phyloP scores from a whole-genome alignment of 345 rosid genomes.

The Mangifera indica region DNA sequence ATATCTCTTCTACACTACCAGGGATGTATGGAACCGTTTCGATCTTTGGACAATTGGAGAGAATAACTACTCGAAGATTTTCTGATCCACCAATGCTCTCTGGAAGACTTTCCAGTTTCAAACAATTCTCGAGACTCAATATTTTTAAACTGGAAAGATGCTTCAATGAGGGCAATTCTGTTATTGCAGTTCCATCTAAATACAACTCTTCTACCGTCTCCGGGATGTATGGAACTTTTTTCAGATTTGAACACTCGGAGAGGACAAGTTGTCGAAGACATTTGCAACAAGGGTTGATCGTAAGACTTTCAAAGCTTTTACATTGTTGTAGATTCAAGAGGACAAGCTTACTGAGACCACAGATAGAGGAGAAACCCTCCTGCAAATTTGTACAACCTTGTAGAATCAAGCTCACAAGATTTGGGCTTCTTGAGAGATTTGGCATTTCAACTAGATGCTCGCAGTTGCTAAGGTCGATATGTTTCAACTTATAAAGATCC shows the following conservation, averaged over 20 bases:
- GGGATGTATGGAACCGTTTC: neutral
- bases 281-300: neutral
- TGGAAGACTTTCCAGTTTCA: neutral
- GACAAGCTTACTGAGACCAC: neutral
- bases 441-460: neutral
- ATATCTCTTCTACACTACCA: neutral
- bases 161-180: slow-evolving; percentile 5
- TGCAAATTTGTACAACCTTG: neutral
- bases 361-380: neutral
- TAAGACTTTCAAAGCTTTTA: slow-evolving; percentile 20
- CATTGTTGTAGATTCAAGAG: slow-evolving; percentile 15
- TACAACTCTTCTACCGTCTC: slow-evolving; percentile 4
- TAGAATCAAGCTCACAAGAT: neutral
- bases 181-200: slow-evolving; percentile 8
- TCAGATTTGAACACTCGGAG: slow-evolving; percentile 13
- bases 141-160: neutral
- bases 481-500: neutral
- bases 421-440: too few relatives aligned
- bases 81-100: neutral
- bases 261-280: slow-evolving; percentile 9
- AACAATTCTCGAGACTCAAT: neutral
- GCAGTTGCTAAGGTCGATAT: neutral
- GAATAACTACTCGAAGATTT: neutral
- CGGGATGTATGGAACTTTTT: slow-evolving; percentile 5
- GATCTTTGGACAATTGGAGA: neutral